These are phyloP conservation scores for Sphenostylis stenocarpa DNA, from an alignment of 306 rosid species.

Conservation along the genomic window DNA sequence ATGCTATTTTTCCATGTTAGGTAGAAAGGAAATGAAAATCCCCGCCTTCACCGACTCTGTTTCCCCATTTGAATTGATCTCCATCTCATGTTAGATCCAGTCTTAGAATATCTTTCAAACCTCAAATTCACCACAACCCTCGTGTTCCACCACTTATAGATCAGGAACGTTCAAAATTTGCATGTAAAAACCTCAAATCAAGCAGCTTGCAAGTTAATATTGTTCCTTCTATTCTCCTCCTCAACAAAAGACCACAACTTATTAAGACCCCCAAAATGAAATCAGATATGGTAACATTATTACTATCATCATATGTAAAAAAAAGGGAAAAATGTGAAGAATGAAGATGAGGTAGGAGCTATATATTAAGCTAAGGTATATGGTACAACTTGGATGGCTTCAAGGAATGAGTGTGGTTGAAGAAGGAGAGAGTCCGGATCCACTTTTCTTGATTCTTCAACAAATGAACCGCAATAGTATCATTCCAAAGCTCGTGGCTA, in stretches of 20 bases:
- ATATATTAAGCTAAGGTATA: constrained; percentile 43
- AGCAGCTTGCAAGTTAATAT: neutral
- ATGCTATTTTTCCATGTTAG: no score
- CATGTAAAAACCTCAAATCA: neutral
- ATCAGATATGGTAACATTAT: neutral
- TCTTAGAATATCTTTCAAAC: neutral
- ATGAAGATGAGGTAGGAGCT: neutral
- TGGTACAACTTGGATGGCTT: constrained; percentile 78
- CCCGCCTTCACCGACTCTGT: neutral
- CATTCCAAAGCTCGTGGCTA: constrained; percentile 78
- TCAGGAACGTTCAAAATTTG: neutral
- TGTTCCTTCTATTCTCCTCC: neutral
- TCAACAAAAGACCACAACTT: neutral
- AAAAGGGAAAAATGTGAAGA: neutral
- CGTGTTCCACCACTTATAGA: neutral
- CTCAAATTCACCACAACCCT: neutral
- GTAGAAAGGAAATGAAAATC: no score
- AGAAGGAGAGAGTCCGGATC: constrained; percentile 65
- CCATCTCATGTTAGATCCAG: neutral
- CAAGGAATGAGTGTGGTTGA: constrained; percentile 64
- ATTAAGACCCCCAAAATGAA: neutral
- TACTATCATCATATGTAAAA: neutral
- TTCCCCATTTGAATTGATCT: neutral
- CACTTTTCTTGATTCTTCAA: constrained; percentile 89
- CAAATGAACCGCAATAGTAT: constrained; percentile 90